Base-by-base conservation (phyloP, 2,329 filamentous ascomycete genomes). In the Trichoderma sp. region DNA sequence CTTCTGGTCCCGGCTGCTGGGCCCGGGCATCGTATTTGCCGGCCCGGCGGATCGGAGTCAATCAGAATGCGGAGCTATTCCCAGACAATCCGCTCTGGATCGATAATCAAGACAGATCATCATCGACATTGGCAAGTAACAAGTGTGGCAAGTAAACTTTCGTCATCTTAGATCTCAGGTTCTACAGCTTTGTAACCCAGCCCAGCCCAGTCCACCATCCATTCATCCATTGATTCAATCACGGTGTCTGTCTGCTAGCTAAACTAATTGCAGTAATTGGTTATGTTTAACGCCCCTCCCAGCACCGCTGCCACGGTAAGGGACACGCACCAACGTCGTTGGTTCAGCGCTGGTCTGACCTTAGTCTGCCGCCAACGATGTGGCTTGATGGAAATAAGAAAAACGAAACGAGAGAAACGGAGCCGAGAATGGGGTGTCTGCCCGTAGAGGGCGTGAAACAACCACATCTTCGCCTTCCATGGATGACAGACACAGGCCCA, bases 241-340 rank as follows among this genome's bases (percentile, higher is more conserved):
- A 30, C 34, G 28, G 32, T 11, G 28, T n/a, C 39, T 58, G 53
- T 58, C 36, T 32, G 53, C 23, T 36, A 39, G 53, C 26, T 67
- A 30, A 20, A 23, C 20, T 58, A 58, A 53, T 34, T 13, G 26
- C 9, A 20, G 36, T 30, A 20, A 39, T 64, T 64, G 39, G 30
- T 43, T 39, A 30, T 39, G 32, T 26, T 67, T 58, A 32, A 67
- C 66, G 55, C 57, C 57, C 57, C 66, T 68, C 28, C 66, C 66
- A 68, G 66, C 57, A 68, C 66, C 66, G 66, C 28, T 26, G 55
- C 66, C 66, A 68, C 26, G 66, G 66, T 68, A 68, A 34, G 57
- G 39, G 39, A 61, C 11, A 53, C 57, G 30, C 66, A 36, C 66
- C 66, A 57, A 34, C 57, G 57, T 20, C 13, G 39, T 50, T 61